phyloP scores from a whole-genome alignment of 129 eudicot genomes.

The Deinandra increscens region DNA sequence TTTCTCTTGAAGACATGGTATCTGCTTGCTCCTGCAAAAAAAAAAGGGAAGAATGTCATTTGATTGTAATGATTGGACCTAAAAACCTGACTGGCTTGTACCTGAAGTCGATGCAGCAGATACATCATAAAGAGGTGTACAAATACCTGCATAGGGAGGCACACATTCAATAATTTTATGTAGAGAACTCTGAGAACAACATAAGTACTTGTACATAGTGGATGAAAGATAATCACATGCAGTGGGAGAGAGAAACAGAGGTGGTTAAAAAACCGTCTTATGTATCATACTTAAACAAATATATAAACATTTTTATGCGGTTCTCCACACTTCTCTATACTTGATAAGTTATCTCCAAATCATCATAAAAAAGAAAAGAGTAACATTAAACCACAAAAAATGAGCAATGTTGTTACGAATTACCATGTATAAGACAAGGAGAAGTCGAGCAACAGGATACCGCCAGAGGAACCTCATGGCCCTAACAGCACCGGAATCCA shows the following conservation, averaged over 20 bases:
- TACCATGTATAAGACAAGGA: conserved; percentile 84
- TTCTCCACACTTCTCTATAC: too few species aligned
- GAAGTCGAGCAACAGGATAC: conserved; percentile 85
- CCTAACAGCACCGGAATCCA: conserved; percentile 92
- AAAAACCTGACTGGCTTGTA: conserved; percentile 24
- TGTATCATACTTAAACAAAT: too few species aligned
- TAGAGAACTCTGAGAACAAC: neutral
- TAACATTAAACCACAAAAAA: neutral
- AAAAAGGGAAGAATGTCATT: neutral
- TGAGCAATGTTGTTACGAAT: conserved; percentile 43
- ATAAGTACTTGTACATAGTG: too few species aligned
- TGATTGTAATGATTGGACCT: neutral
- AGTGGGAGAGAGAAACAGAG: too few species aligned
- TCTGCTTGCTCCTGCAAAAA: conserved; percentile 74
- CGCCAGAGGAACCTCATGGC: conserved; percentile 96
- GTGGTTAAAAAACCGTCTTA: too few species aligned
- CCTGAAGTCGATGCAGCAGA: conserved; percentile 98
- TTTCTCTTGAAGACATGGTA: conserved; percentile 63
- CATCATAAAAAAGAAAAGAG: neutral
- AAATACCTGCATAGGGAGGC: conserved; percentile 58
- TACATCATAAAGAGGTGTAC: conserved; percentile 99
- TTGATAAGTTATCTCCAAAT: too few species aligned
- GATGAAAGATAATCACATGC: too few species aligned
- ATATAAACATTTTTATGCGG: too few species aligned
- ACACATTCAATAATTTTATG: too few species aligned